Evolutionary conservation across 345 rosid species (phyloP), one percentile per base, ranked within the genome.

Genomic region (Microthlaspi erraticum): DNA sequence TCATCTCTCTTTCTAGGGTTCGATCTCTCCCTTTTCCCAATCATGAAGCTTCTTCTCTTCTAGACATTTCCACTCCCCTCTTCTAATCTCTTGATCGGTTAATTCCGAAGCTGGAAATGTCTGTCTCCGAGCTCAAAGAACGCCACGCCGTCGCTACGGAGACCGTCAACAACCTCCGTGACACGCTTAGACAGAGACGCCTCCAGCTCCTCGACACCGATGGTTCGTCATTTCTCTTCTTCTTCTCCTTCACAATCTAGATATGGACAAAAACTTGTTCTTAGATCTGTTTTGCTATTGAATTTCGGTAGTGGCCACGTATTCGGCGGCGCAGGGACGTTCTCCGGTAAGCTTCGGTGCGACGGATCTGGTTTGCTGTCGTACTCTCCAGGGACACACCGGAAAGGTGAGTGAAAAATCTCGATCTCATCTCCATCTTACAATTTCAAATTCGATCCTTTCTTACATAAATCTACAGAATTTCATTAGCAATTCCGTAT

Each of bases 361-460:
- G 1, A 91, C 93, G 76, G 99, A 89, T 87, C 87, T 91, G 83
- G 98, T 94, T 36, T 94, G 98, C 26, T 91, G 98, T 82, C 79
- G 99, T 74, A 89, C 90, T 64, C 85, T 94, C 77, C 99, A 91
- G 72, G 98, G 99, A 45, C 99, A 91, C 78, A 87, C 97, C 12
- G 96, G 99, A 72, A 91, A 89, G 93, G 98, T 91, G 64, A 44
- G 36, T 62, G 7, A 56, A 5, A 6, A 50, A 49, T 4, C 31
- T 71, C 17, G 5, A 58, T 63, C 60, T 54, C 38, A n/a, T 17
- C 20, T 44, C 3, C 20, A 6, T 71, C 68, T 49, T 11, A 37
- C 34, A 17, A 44, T 4, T 46, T 2, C 2, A 45, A 8, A 10
- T 54, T 51, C 14, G 16, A 20, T 65, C 16, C 32, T 9, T 9